Base-by-base conservation (phyloP, 495 filamentous ascomycete species). In the Xylaria venustula region DNA sequence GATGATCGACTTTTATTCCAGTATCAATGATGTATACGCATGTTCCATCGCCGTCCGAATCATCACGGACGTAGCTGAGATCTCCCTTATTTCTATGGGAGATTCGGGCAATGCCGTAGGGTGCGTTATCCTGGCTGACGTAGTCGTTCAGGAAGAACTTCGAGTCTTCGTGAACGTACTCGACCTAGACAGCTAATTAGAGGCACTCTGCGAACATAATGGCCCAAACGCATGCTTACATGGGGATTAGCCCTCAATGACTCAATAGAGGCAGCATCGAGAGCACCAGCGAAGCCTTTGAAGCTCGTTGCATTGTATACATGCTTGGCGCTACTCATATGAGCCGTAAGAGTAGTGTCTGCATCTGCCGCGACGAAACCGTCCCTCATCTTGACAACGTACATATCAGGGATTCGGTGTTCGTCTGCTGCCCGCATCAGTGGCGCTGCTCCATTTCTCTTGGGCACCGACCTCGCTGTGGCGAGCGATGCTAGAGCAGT, bases 21-120 rank as follows among this genome's bases (percentile, higher is more conserved):
- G 73, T 73, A 66, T 79, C 83, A 58, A 86, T 72, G n/a, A 85
- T 69, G 52, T 85, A 86, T 44, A 75, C 77, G 46, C 64, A 81
- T 44, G 75, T 75, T 22, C 80, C 81, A 14, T 69, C 26, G 28
- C 84, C 83, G 26, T 76, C 83, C 46, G 68, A 63, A 30, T 64
- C 63, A 56, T 87, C 81, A 63, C 85, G 85, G 63, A 81, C 54
- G 70, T 85, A 87, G 60, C 67, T 69, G 45, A 73, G 79, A 50
- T 69, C 72, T 54, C 75, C 65, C 25, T 68, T 30, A 3, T 68
- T 68, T 23, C 68, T 66, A 73, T 83, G 79, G 36, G 79, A 84
- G 62, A 87, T 77, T 63, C 76, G 71, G 42, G 76, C 77, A 17
- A 86, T 74, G 36, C 83, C 82, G 77, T 80, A 87, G 19, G 84